Evolutionary conservation across 257 asterid genomes (phyloP).

Genomic region (Fraxinus anomala): DNA sequence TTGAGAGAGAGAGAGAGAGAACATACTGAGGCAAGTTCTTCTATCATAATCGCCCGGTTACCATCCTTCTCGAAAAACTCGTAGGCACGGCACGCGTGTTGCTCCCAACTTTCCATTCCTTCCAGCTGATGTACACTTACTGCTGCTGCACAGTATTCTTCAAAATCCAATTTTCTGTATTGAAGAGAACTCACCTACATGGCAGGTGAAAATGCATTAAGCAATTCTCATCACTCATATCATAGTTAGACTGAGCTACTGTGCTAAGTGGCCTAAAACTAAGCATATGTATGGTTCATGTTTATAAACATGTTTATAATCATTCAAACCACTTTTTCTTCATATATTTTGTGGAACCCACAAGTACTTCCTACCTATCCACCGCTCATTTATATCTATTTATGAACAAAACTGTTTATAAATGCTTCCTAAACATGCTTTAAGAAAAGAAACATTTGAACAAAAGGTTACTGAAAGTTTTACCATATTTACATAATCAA

Average conservation of each 20-base stretch:
- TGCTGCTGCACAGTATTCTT: constrained; percentile 89
- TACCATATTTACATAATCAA: constrained; percentile 80
- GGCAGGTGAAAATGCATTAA: neutral
- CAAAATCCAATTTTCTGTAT: constrained; percentile 79
- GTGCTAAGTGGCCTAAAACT: neutral
- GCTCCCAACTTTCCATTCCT: constrained; percentile 90
- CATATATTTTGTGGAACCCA: too few species aligned
- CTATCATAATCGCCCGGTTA: constrained; percentile 54
- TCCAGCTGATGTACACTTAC: constrained; percentile 88
- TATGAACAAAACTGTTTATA: too few species aligned
- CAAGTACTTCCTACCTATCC: too few species aligned
- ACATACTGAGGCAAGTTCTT: constrained; percentile 93
- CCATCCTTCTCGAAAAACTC: neutral
- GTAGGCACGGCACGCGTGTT: constrained; percentile 17
- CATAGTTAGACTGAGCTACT: neutral
- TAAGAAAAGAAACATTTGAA: constrained; percentile 1
- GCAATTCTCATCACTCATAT: neutral
- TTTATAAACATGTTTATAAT: too few species aligned
- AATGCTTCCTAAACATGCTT: too few species aligned
- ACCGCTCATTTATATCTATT: too few species aligned
- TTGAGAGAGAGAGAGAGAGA: constrained; percentile 23
- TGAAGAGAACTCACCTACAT: constrained; percentile 85
- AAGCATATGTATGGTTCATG: too few species aligned
- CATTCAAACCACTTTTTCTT: too few species aligned
- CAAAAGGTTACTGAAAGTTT: constrained; percentile 8